Conservation (phyloP, 768 basidiomycete genomes). For the Gymnopilus dilepis region DNA sequence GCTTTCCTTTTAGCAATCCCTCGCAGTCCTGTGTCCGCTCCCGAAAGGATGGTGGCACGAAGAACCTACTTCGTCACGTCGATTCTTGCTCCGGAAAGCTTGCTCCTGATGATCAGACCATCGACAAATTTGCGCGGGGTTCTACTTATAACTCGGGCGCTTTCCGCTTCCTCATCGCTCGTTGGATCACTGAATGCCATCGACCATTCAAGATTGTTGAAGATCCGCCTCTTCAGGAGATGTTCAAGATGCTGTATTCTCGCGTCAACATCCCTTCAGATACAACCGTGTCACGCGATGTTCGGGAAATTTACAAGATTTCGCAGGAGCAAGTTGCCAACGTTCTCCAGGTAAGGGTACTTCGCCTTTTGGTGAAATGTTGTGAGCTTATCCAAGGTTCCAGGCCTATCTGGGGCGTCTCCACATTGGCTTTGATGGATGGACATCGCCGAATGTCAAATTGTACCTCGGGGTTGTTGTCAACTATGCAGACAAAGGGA, state of each 20-base stretch:
- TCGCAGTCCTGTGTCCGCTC: background rate
- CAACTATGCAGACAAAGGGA: slow-evolving; percentile 27
- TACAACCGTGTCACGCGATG: background rate
- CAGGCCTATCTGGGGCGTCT: slow-evolving; percentile 26
- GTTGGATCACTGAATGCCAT: background rate
- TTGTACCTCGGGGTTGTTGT: slow-evolving; percentile 30
- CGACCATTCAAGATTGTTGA: slow-evolving; percentile 1
- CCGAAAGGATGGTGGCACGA: background rate
- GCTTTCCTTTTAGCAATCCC: background rate
- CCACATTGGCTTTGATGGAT: slow-evolving; percentile 32
- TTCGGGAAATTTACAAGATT: background rate
- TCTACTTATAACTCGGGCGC: background rate
- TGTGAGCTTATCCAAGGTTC: background rate
- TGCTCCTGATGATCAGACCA: background rate
- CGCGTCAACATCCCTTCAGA: background rate
- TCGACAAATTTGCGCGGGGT: background rate
- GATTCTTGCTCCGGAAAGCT: background rate
- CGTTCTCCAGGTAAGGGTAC: background rate
- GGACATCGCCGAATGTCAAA: slow-evolving; percentile 33
- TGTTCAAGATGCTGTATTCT: background rate
- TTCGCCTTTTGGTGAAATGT: too few species aligned
- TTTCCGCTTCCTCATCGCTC: background rate
- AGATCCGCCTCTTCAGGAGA: background rate
- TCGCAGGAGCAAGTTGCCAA: background rate
- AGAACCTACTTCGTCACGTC: background rate